Evolutionary conservation across 257 asterid species (phyloP).

Genomic region (Solanum pinnatisectum): DNA sequence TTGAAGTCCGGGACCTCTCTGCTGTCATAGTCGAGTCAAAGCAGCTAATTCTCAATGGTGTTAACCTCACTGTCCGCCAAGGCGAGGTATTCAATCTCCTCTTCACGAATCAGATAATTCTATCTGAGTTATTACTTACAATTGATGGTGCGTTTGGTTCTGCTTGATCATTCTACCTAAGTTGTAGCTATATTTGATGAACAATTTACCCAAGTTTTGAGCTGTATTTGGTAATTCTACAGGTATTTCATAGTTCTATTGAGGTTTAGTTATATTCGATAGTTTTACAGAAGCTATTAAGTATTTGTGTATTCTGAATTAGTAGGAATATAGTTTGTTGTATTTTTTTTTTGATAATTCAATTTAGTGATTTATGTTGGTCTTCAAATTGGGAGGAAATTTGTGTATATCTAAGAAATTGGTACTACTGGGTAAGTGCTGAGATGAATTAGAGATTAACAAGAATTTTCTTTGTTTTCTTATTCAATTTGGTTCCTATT

Average conservation of each 20-base stretch:
- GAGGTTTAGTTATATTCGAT: neutral
- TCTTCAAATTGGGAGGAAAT: neutral
- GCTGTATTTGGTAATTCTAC: neutral
- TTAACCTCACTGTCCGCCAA: conserved; percentile 70
- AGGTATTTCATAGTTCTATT: neutral
- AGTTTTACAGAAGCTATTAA: neutral
- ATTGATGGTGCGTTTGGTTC: neutral
- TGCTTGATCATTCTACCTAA: neutral
- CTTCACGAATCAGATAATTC: neutral
- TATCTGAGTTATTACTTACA: neutral
- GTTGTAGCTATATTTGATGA: neutral
- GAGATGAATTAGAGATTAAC: neutral
- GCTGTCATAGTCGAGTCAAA: conserved; percentile 72
- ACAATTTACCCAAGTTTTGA: neutral
- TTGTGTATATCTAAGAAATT: neutral
- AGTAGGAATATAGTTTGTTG: neutral
- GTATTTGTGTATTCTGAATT: neutral
- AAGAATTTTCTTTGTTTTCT: neutral
- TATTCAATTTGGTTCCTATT: neutral
- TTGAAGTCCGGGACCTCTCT: conserved; percentile 71
- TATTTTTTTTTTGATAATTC: neutral
- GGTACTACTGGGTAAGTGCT: neutral
- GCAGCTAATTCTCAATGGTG: conserved; percentile 76
- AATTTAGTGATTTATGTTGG: neutral
- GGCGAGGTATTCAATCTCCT: conserved; percentile 63